Base-by-base conservation (phyloP, 2,329 filamentous ascomycete genomes). In the Geosmithia morbida region DNA sequence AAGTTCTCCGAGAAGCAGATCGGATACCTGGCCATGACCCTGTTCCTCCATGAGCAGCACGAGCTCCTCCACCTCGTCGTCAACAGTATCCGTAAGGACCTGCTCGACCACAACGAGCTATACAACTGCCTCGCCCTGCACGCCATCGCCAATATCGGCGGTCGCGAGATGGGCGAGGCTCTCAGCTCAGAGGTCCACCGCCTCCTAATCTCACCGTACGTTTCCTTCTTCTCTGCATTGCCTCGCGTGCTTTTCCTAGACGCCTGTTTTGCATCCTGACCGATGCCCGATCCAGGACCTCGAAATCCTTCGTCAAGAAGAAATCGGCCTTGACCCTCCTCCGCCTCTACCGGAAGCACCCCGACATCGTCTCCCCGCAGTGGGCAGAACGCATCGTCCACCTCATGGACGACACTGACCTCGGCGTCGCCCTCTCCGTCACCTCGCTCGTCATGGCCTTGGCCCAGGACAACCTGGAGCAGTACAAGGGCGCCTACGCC, bases 1-100 rank as follows among this genome's bases (percentile, higher is more conserved):
- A 98, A 97, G 63, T 98, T 97, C 68, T 97, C 90, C 19, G 92
- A 98, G 65, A 98, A 98, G 70, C 92, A 98, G 71, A 98, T 98
- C 61, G 92, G 92, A 48, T 98, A 98, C 63, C 76, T 98, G 56
- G 92, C 92, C 47, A 94, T 98, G 65, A 98, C 92, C 2, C 74
- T 98, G 48, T 97, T 98, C 67, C 72, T 98, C 41, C 92, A 98
- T 66, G 92, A 98, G 67, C 81, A 94, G 64, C 92, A 98, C 68
- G 92, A 98, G 66, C 75, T 98, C 52, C 70, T 98, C 52, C 92
- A 97, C 64, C 68, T 98, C 55, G 92, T 98, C 30, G 89, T 98
- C 58, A 98, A 98, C 70, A 97, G 90, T 61, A 97, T 98, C 69
- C 79, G 92, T 50, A 98, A 98, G 64, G 92, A 98, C 59, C 67